phyloP scores from a whole-genome alignment of 208 protist species.

The Acanthamoeba sp. region DNA sequence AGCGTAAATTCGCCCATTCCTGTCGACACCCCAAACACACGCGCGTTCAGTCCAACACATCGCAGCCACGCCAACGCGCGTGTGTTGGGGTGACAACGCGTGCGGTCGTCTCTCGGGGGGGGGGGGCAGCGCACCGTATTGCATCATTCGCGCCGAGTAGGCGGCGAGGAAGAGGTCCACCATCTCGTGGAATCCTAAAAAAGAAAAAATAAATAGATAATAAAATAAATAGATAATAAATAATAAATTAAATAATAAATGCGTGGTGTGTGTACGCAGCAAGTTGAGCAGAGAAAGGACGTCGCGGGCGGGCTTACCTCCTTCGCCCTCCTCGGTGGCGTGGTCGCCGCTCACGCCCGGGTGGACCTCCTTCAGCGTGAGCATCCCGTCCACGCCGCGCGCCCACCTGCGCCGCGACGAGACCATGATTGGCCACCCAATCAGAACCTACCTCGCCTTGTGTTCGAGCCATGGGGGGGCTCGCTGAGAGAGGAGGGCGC shows the following conservation, averaged over 20 bases:
- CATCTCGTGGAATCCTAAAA: constrained; percentile 25
- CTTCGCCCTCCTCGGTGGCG: constrained; percentile 20
- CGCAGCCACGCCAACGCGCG: too few species aligned
- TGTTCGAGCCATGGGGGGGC: too few species aligned
- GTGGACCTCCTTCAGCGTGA: constrained; percentile 6
- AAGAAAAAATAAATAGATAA: not conserved
- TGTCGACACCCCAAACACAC: not conserved
- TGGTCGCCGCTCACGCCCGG: constrained; percentile 14
- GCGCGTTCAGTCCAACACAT: not conserved
- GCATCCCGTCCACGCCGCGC: not conserved
- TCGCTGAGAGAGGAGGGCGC: too few species aligned
- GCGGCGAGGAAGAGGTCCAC: constrained; percentile 47
- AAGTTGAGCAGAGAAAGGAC: too few species aligned
- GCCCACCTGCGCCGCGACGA: not conserved
- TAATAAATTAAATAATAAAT: too few species aligned
- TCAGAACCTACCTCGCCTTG: too few species aligned
- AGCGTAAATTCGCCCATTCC: constrained; percentile 2
- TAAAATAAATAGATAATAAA: too few species aligned
- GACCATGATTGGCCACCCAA: too few species aligned
- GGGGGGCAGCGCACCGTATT: not conserved
- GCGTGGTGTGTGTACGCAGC: too few species aligned
- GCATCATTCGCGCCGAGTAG: constrained; percentile 17
- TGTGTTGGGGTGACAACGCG: too few species aligned
- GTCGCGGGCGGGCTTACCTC: not conserved
- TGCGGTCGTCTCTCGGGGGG: too few species aligned